Base-by-base conservation (phyloP, 2,329 filamentous ascomycete genomes). In the Setomelanomma holmii region DNA sequence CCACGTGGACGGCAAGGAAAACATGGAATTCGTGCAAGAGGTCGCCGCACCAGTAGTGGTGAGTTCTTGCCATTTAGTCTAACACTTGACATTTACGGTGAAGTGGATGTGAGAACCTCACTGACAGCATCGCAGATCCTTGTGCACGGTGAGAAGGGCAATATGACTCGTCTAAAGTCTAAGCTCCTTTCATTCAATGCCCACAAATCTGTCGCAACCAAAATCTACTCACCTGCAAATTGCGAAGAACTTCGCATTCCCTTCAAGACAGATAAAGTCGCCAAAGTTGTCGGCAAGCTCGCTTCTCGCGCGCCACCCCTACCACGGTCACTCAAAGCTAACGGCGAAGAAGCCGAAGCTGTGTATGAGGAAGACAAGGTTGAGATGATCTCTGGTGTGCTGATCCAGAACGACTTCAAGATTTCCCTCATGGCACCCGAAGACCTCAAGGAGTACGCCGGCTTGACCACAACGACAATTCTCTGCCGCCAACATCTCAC, bases 361-460 rank as follows among this genome's bases (percentile, higher is more conserved):
- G 47, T 27, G 14, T 42, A 58, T n/a, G 48, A 59, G 6, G 51
- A 65, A 59, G 58, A 63, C 34, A 58, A 72, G 22, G 62, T 76
- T 1, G 80, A 84, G 49, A 80, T 98, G 38, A 85, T 99, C 64
- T 90, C 89, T 0, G 95, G 95, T 22, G 95, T 99, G 0, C 82
- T 99, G 14, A 93, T 99, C 6, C 93, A 98, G 64, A 98, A 96
- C 72, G 95, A 97, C 73, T 98, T 99, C 76, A 96, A 98, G 74
- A 86, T 99, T 70, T 96, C 90, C 0, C 82, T 99, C 27, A 98
- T 99, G 93, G 93, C 93, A 0, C 93, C 95, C 0, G 95, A 98
- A 65, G 95, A 99, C 71, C 81, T 99, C 27, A 88, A 92, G 55
- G 95, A 99, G 75, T 99, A 96, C 72, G 95, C 95, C 0, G 95